Base-by-base conservation (phyloP, 2,329 filamentous ascomycete genomes). In the Fusarium armeniacum region DNA sequence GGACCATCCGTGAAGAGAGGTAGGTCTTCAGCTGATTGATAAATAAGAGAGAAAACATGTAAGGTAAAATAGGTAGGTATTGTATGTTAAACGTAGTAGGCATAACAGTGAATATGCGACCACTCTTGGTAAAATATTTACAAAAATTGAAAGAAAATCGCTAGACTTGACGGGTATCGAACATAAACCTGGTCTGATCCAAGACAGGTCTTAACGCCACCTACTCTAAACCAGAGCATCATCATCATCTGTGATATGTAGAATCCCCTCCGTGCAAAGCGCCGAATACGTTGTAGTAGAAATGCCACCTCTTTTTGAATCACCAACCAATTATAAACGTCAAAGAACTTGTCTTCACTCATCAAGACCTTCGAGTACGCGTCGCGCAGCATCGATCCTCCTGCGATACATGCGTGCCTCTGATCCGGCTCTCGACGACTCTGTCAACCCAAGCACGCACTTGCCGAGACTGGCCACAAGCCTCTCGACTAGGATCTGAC, bases 321-420 rank as follows among this genome's bases (percentile, higher is more conserved):
- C 28, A 6, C 35, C 33, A 16, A 11, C 32, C 51, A 46, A 28
- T 24, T 35, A 54, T 30, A 47, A 58, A 47, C 35, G 51, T 46
- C 20, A 49, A 12, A 26, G 15, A n/a, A 33, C n/a, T 49, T 40
- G 32, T 32, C 59, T 56, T 61, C 44, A 72, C 32, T 83, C 84
- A 67, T 90, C 85, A 62, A 89, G 81, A 7, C 92, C 93, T 70
- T 95, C 92, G 32, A 97, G 82, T 5, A 93, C 86, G 54, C 87
- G 85, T 63, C 90, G 88, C 7, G 93, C 94, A 54, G 89, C 87
- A 70, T 97, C 93, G 52, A 97, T 85, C 70, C 91, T 85, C 67
- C 91, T 83, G 63, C 93, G 84, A 78, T 92, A 89, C 62, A 90
- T 83, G 57, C 89, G 84, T 51, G 85, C 86, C 71, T 92, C 87